Evolutionary conservation across 768 basidiomycete genomes (phyloP), one percentile per base, ranked within the genome.

Genomic region (Lanmaoa rubissima): DNA sequence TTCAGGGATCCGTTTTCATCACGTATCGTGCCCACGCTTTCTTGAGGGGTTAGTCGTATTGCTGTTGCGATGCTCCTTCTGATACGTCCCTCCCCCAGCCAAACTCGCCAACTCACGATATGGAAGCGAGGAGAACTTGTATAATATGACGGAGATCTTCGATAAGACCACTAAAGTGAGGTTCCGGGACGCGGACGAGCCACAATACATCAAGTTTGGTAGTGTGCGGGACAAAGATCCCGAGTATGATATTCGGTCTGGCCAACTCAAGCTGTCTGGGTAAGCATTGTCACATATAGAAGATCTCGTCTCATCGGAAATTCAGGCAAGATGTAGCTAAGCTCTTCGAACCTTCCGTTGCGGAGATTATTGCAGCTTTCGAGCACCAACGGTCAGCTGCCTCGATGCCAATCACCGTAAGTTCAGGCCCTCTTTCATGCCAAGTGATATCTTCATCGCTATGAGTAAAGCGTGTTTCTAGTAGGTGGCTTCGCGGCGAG

Each of bases 181-280:
- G 14, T 80, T 78, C 58, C 78, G 70, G 35, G 61, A 65, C 39
- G 65, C 58, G 2, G 57, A 65, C 11, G 71, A 74, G 16, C 66
- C 75, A 0, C 73, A 70, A n/a, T 79, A 71, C 57, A 70, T 68
- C 46, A 77, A 63, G 39, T 76, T 79, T 34, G 77, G 78, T 17
- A 65, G 61, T 1, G 55, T 65, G 26, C 61, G 71, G 6, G 72
- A 74, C 60, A 71, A 65, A 39, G 77, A 79, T 47, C 65, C 63
- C 0, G 59, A 67, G 40, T 66, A 69, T 44, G 72, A 71, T 10
- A 75, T 78, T 28, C 64, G 67, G 16, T 65, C 66, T 16, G 77
- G 77, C 1, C 71, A 74, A 46, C 61, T 78, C n/a, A 70, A 66
- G 36, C 45, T 78, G 6, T 49, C 68, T 9, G 75, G 75, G 75